phyloP scores from a whole-genome alignment of 2,329 filamentous ascomycete species.

The Colletotrichum liriopes region DNA sequence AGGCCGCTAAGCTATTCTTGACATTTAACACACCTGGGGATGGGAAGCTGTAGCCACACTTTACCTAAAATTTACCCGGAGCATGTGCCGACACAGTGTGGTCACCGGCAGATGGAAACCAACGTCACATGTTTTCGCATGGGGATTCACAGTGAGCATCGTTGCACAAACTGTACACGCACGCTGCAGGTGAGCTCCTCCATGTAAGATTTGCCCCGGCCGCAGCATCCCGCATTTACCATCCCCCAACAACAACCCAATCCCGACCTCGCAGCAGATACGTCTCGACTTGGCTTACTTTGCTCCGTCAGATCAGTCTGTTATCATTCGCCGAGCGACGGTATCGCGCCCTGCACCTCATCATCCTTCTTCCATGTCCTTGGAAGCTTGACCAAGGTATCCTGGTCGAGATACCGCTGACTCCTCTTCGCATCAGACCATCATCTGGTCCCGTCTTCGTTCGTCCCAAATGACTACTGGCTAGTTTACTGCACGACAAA shows the following conservation, averaged over 20 bases:
- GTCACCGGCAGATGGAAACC: neutral
- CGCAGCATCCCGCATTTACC: neutral
- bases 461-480: slow-evolving; percentile 23
- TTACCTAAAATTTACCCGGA: slow-evolving; percentile 3
- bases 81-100: slow-evolving; percentile 12
- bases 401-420: slow-evolving; percentile 16
- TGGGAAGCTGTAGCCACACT: neutral
- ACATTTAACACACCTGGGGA: neutral
- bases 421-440: slow-evolving; percentile 35
- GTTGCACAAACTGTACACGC: neutral
- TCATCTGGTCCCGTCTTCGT: slow-evolving; percentile 5
- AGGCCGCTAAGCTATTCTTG: slow-evolving; percentile 5
- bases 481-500: slow-evolving; percentile 3
- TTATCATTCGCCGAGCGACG: slow-evolving; percentile 22
- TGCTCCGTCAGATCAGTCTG: neutral
- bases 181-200: slow-evolving; percentile 1
- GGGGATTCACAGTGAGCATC: neutral
- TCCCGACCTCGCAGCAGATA: slow-evolving; percentile 27
- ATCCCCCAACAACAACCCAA: slow-evolving; percentile 30
- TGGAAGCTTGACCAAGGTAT: slow-evolving; percentile 24
- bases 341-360: slow-evolving; percentile 16
- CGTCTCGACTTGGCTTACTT: neutral
- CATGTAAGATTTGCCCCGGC: slow-evolving; percentile 15
- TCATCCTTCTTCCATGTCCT: slow-evolving; percentile 35
- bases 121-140: neutral